Evolutionary conservation across 768 basidiomycete genomes (phyloP), one percentile per base, ranked within the genome.

Genomic region (Pleurotus giganteus): DNA sequence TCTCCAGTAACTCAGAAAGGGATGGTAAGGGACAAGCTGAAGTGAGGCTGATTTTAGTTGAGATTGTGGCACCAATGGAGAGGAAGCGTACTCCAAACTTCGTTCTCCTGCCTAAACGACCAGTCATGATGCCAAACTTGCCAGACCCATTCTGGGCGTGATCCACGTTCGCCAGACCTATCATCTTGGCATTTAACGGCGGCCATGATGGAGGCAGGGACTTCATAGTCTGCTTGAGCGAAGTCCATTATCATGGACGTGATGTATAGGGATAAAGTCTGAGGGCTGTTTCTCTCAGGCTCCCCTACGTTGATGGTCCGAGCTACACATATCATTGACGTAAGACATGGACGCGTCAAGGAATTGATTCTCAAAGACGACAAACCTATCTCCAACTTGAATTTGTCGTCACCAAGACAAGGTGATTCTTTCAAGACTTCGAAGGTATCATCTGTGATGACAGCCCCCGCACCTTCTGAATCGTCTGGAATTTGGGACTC

Each of bases 141-240:
- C 87, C 88, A 91, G 23, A 84, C 73, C 86, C 87, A 91, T 37
- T 87, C 81, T 27, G 84, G 73, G 13, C 86, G 81, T 0, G 83
- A 81, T 4, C 84, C 81, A 9, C 84, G 76, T 61, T 84, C 79
- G 4, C 87, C 88, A 9, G 71, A 68, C 45, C 80, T 74, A 58
- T 84, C 80, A 54, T 82, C 79, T 59, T 83, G 79, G 43, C 80
- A 83, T 62, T 85, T 88, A 56, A 91, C 84, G 11, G 84, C 88
- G 12, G 82, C 79, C 74, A 89, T 83, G 75, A 90, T 86, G 11
- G 86, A 82, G 4, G 85, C 79, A 9, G 74, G 73, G 51, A 80
- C 75, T 62, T 85, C 82, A 63, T 82, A 84, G 47, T 85, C 80
- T 2, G 75, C 71, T 52, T 84, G 79, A 9, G 81, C 70, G 55